These are phyloP conservation scores for Chaetomium sp. DNA, from an alignment of 2,329 filamentous ascomycete genomes.

Conservation along the genomic window DNA sequence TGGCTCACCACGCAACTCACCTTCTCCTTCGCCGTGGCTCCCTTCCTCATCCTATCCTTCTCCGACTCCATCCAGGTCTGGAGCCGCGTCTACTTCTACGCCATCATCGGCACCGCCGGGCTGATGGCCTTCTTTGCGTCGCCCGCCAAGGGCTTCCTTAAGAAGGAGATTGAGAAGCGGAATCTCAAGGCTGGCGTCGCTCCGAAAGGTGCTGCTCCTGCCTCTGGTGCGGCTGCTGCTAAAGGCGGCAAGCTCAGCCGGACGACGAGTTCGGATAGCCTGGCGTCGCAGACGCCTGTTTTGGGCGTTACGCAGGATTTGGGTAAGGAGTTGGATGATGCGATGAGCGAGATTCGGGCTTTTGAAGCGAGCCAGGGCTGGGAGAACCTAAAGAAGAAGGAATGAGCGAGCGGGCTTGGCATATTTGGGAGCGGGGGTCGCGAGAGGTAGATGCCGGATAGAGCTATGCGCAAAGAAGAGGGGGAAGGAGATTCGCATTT, in stretches of 20 bases:
- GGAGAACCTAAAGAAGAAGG: slow-evolving; percentile 20
- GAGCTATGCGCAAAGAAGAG: too few species aligned
- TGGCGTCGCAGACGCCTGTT: slow-evolving; percentile 53
- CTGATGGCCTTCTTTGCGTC: slow-evolving; percentile 73
- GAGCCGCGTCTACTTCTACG: slow-evolving; percentile 85
- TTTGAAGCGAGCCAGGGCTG: slow-evolving; percentile 45
- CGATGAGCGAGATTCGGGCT: slow-evolving; percentile 64
- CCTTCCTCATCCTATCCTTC: slow-evolving; percentile 78
- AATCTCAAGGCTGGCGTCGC: slow-evolving; percentile 39
- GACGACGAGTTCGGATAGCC: slow-evolving; percentile 51
- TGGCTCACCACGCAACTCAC: slow-evolving; percentile 29
- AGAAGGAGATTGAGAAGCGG: slow-evolving; percentile 53
- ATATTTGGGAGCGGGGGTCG: not conserved
- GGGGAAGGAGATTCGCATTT: too few species aligned
- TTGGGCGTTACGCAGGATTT: slow-evolving; percentile 76
- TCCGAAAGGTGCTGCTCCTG: not conserved
- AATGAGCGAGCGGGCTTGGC: not conserved
- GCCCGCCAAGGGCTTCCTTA: slow-evolving; percentile 57
- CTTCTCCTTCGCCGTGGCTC: slow-evolving; percentile 71
- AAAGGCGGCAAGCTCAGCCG: slow-evolving; percentile 24
- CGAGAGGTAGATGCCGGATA: too few species aligned
- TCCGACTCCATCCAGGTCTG: slow-evolving; percentile 66
- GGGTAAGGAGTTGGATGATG: slow-evolving; percentile 68
- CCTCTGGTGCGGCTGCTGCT: too few species aligned
- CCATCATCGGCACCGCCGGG: slow-evolving; percentile 57